Percentiles rank a stretch among this genome's conserved stretches.
Evolutionary conservation across 2,329 filamentous ascomycete genomes (phyloP).

Genomic region (Cercospora zeina): DNA sequence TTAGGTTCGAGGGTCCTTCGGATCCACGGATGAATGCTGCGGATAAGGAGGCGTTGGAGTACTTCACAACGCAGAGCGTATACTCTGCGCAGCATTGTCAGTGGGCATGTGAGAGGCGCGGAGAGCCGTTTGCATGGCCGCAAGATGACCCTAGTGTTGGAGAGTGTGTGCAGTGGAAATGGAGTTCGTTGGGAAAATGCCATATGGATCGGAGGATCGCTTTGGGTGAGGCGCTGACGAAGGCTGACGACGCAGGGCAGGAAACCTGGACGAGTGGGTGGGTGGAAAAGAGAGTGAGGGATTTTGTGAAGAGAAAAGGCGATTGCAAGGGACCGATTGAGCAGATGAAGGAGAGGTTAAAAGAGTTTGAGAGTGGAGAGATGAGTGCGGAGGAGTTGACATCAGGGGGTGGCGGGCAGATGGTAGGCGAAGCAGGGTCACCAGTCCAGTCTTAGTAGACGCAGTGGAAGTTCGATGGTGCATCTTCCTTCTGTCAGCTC

Average conservation of each 20-base stretch:
- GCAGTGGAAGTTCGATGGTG: background rate
- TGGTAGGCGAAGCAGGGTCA: background rate
- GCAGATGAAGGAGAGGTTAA: background rate
- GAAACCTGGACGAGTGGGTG: slow-evolving; percentile 26
- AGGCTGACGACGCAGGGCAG: slow-evolving; percentile 2
- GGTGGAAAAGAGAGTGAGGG: slow-evolving; percentile 23
- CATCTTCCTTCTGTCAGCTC: too few species aligned
- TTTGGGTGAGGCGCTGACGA: slow-evolving; percentile 13
- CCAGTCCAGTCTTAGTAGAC: background rate
- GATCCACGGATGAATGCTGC: background rate
- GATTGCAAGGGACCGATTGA: background rate
- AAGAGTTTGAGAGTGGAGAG: background rate
- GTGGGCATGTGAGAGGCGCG: slow-evolving; percentile 10
- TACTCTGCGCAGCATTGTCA: slow-evolving; percentile 4
- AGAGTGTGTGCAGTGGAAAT: slow-evolving; percentile 22
- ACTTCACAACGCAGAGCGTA: background rate
- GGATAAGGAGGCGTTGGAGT: slow-evolving; percentile 9
- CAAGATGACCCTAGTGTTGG: background rate
- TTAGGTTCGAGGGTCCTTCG: background rate
- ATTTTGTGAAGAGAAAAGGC: slow-evolving; percentile 12
- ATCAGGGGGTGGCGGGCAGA: background rate
- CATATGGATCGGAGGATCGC: slow-evolving; percentile 9
- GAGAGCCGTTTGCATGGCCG: slow-evolving; percentile 2
- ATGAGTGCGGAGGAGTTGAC: background rate
- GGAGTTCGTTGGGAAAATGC: slow-evolving; percentile 14